Evolutionary conservation across 1,139 yeast species (phyloP), one percentile per base, ranked within the genome.

Genomic region (Saccharomyces hybrid): DNA sequence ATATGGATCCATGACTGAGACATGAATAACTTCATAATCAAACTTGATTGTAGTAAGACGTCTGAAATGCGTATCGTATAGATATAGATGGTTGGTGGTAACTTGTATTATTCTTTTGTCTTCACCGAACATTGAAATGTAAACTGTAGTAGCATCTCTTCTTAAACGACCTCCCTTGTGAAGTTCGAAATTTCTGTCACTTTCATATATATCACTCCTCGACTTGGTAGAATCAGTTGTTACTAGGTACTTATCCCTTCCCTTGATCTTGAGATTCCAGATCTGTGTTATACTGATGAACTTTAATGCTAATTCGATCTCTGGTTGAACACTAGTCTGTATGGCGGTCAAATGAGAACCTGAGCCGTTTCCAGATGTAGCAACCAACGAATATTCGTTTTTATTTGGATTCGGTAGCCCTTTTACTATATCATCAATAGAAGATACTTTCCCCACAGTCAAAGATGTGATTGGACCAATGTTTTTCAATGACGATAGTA

Each of bases 401-500:
- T 70, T 76, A 58, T 83, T 84, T 0, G 95, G 95, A 63, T 86
- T 86, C 1, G 80, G 74, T 48, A 86, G 74, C 52, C 88, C 88
- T 54, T 83, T 80, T 34, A 80, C 73, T 58, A 75, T 78, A 50
- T 74, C 74, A 31, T 82, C 83, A 1, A 80, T 75, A 0, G 89
- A 78, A 14, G 69, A 56, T 42, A 80, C 76, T 53, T 77, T 74
- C 0, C 95, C 96, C 46, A 84, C 66, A 0, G 90, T 78, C 60
- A 90, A 78, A 50, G 84, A 81, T 2, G 88, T 77, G 11, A 88
- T 75, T 0, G 97, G 96, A 0, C 97, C 97, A 61, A 81, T 76
- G 62, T 85, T 87, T 2, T 77, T 66, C 26, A 91, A 70, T 2
- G 72, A 72, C 60, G 89, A 96, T 47, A 78, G 73, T 9, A 75